A percentile compares a stretch with the other conserved stretches of the same genome.
phyloP scores from a whole-genome alignment of 192 early-diverging fungal species.

The Coemansia sp. region DNA sequence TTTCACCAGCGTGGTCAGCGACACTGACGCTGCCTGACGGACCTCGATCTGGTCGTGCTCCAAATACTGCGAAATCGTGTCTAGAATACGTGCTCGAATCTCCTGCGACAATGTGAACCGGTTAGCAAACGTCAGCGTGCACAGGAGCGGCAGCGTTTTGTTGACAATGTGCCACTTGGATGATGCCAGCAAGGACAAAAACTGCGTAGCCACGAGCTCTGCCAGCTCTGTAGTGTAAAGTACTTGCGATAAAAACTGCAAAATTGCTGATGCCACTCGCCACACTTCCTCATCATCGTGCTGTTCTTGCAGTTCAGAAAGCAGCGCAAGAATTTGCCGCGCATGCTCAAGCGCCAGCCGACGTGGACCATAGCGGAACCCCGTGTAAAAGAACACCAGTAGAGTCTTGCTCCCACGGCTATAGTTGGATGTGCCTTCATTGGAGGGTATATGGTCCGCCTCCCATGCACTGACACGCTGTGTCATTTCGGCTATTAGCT shows the following conservation, averaged over 20 bases:
- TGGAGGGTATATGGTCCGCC: conserved; percentile 40
- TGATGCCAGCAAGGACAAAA: conserved; percentile 43
- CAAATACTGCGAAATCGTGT: conserved; percentile 66
- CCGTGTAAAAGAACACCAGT: conserved; percentile 27
- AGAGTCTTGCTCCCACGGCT: conserved; percentile 52
- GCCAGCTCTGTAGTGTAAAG: conserved; percentile 34
- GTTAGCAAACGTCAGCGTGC: conserved; percentile 85
- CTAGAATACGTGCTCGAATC: conserved; percentile 61
- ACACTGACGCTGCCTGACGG: conserved; percentile 31
- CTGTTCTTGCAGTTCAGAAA: conserved; percentile 43
- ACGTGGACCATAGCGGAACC: conserved; percentile 28
- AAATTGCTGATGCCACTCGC: conserved; percentile 23
- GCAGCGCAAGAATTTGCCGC: conserved; percentile 27
- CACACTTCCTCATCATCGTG: conserved; percentile 46
- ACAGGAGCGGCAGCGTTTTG: conserved; percentile 78
- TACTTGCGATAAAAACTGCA: conserved; percentile 41
- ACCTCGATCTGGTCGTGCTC: conserved; percentile 89
- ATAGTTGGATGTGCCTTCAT: conserved; percentile 47
- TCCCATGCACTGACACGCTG: conserved; percentile 30
- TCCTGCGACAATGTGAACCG: conserved; percentile 65
- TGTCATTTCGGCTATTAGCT: conserved; percentile 25
- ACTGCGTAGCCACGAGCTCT: conserved; percentile 24
- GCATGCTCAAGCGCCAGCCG: conserved; percentile 33
- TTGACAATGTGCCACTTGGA: conserved; percentile 75
- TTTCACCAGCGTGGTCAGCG: conserved; percentile 46